phyloP scores from a whole-genome alignment of 352 stramenopile genomes.

The Globisporangium emineosum region DNA sequence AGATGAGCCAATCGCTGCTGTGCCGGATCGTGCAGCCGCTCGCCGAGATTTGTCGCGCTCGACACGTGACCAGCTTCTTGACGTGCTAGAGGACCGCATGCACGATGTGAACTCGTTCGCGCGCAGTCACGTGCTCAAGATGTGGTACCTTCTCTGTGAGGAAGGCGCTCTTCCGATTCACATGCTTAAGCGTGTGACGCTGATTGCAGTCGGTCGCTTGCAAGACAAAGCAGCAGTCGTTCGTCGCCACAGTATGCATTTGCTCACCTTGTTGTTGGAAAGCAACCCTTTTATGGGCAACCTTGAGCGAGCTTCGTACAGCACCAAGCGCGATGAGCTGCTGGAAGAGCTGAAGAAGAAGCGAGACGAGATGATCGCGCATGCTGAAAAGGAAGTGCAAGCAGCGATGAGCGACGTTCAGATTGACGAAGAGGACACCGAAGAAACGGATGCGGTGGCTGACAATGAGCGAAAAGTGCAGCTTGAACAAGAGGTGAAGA shows the following conservation, averaged over 20 bases:
- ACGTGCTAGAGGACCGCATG: slow-evolving; percentile 87
- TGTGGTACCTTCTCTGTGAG: slow-evolving; percentile 85
- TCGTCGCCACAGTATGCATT: slow-evolving; percentile 79
- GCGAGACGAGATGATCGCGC: slow-evolving; percentile 73
- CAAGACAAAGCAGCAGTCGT: slow-evolving; percentile 94
- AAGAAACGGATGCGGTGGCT: slow-evolving; percentile 6
- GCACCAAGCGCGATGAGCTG: slow-evolving; percentile 74
- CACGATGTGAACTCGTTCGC: slow-evolving; percentile 93
- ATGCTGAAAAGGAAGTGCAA: slow-evolving; percentile 74
- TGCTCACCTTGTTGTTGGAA: slow-evolving; percentile 90
- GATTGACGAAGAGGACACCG: slow-evolving; percentile 6
- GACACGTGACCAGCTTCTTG: slow-evolving; percentile 76
- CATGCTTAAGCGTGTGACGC: slow-evolving; percentile 71
- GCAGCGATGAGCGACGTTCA: slow-evolving; percentile 41
- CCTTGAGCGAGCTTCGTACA: slow-evolving; percentile 82
- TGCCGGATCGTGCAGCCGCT: background rate
- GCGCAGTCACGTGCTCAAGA: slow-evolving; percentile 88
- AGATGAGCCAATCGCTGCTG: slow-evolving; percentile 4
- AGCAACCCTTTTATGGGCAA: slow-evolving; percentile 94
- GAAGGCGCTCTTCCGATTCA: slow-evolving; percentile 85
- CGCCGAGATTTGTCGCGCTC: slow-evolving; percentile 51
- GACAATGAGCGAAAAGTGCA: slow-evolving; percentile 40
- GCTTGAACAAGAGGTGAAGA: slow-evolving; percentile 68
- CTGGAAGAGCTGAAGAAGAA: slow-evolving; percentile 59
- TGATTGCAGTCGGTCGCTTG: slow-evolving; percentile 84